phyloP scores from a whole-genome alignment of 306 rosid species.

The Dryas alaskensis region DNA sequence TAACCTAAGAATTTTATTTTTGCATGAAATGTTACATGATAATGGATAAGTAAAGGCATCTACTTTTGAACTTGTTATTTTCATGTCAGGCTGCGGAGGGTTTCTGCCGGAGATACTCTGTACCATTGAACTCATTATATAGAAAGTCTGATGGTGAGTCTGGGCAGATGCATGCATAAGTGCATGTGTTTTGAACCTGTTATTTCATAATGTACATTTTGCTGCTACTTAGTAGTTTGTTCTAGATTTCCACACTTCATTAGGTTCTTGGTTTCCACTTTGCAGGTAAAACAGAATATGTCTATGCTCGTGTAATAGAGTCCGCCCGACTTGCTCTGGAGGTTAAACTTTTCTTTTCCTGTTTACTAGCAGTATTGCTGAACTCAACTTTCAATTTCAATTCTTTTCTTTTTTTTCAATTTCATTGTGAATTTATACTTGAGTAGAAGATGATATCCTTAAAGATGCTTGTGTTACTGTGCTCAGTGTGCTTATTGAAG shows the following conservation, averaged over 20 bases:
- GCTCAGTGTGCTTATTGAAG: background rate
- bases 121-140: conserved; percentile 56
- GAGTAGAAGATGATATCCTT: background rate
- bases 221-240: background rate
- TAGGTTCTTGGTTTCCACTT: conserved; percentile 31
- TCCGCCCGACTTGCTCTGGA: conserved; percentile 70
- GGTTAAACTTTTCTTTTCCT: conserved; percentile 40
- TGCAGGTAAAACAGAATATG: conserved; percentile 91
- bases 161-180: background rate
- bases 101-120: conserved; percentile 77
- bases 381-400: conserved; percentile 1
- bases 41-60: conserved; percentile 11
- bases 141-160: conserved; percentile 81
- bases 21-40: background rate
- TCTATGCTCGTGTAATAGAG: conserved; percentile 69
- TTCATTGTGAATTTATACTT: background rate
- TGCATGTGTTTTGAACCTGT: background rate
- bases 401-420: background rate
- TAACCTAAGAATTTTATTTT: background rate
- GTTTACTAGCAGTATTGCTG: background rate
- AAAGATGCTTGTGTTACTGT: background rate
- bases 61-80: conserved; percentile 30
- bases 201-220: conserved; percentile 3
- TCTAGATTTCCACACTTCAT: background rate
- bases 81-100: conserved; percentile 84